Conservation (phyloP, 805 yeast genomes). For the Candida yuanshanica region DNA sequence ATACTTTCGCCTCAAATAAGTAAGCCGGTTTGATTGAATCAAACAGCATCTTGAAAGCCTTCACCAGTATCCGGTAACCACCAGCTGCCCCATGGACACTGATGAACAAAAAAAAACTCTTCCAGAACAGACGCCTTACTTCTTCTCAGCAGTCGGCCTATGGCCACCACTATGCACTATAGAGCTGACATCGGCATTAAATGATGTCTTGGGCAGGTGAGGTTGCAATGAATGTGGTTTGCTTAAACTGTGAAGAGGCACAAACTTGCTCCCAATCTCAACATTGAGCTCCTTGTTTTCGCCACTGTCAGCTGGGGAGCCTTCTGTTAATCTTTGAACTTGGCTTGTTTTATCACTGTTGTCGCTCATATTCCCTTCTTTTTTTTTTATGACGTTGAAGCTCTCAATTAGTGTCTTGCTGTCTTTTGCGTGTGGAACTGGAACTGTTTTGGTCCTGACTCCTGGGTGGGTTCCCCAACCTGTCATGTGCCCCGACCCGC, state of each 20-base stretch:
- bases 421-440: not conserved
- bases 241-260: slow-evolving; percentile 3
- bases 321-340: not conserved
- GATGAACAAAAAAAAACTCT: too few relatives aligned
- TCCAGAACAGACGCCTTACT: not conserved
- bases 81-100: too few relatives aligned
- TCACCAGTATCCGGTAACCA: too few relatives aligned
- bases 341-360: not conserved
- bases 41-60: too few relatives aligned
- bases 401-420: not conserved
- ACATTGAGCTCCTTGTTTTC: slow-evolving; percentile 1
- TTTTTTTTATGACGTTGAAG: not conserved
- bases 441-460: too few relatives aligned
- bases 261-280: slow-evolving; percentile 6
- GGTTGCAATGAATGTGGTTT: slow-evolving; percentile 8
- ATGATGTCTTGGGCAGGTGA: not conserved
- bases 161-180: slow-evolving; percentile 5
- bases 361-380: not conserved
- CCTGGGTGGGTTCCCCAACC: too few relatives aligned
- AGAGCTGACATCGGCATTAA: not conserved
- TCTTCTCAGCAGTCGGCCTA: slow-evolving; percentile 3
- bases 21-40: too few relatives aligned
- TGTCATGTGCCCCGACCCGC: too few relatives aligned
- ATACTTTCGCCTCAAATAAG: too few relatives aligned
- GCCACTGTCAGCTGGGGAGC: not conserved